Percentiles rank a stretch among this genome's conserved stretches.
These are phyloP conservation scores for Talaromyces verruculosus DNA, from an alignment of 2,329 filamentous ascomycete genomes.

Conservation along the genomic window DNA sequence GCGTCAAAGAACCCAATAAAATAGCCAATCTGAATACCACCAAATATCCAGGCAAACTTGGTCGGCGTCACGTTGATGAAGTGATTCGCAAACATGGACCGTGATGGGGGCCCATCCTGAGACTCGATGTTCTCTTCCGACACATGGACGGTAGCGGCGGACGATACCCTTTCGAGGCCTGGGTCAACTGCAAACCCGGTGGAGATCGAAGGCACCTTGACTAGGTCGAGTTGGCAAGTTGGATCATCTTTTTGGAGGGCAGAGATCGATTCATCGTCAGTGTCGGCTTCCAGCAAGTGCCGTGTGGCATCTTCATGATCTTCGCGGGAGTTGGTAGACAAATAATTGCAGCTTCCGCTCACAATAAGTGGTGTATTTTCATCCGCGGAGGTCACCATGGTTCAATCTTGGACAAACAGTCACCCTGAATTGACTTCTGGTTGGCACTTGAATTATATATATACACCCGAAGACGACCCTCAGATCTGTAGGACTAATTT, in stretches of 20 bases:
- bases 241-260: not conserved
- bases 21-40: conserved; percentile 58
- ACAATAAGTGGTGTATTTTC: conserved; percentile 25
- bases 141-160: conserved; percentile 18
- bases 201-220: conserved; percentile 31
- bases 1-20: conserved; percentile 67
- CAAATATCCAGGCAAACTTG: conserved; percentile 64
- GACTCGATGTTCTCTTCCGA: conserved; percentile 10
- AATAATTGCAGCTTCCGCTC: conserved; percentile 3
- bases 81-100: conserved; percentile 31
- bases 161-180: conserved; percentile 28
- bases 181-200: conserved; percentile 31
- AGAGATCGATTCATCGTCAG: conserved; percentile 7
- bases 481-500: not conserved
- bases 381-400: conserved; percentile 22
- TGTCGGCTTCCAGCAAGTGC: not conserved
- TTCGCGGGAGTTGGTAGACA: not conserved
- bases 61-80: conserved; percentile 41
- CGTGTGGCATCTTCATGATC: not conserved
- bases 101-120: conserved; percentile 18
- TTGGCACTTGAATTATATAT: not conserved
- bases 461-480: not conserved
- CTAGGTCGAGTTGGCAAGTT: conserved; percentile 23
- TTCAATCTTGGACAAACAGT: not conserved
- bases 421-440: not conserved